phyloP scores from a whole-genome alignment of 768 basidiomycete species.

The Mycena latifolia region DNA sequence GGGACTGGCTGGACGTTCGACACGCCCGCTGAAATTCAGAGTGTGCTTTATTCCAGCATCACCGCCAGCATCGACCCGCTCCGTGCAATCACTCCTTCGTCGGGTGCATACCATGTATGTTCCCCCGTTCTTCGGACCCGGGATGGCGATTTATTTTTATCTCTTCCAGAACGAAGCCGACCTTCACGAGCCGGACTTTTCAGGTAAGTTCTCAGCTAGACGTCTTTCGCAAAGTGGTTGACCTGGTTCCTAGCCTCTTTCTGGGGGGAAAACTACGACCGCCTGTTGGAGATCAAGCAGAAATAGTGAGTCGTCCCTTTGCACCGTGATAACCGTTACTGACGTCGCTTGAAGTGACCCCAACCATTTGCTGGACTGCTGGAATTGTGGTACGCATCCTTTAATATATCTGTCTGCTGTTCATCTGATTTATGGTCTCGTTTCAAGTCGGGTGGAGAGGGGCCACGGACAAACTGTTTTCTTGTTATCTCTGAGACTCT shows the following conservation, averaged over 20 bases:
- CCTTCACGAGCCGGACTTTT: slow-evolving; percentile 7
- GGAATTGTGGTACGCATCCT: neutral
- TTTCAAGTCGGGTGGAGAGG: neutral
- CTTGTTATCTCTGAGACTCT: neutral
- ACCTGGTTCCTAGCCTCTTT: neutral
- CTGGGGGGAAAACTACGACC: slow-evolving; percentile 7
- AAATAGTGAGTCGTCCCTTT: neutral
- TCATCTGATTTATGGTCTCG: neutral
- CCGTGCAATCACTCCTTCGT: neutral
- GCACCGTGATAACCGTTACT: neutral
- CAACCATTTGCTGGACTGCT: neutral
- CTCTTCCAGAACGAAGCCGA: slow-evolving; percentile 13
- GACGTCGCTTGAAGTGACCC: neutral
- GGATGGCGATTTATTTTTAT: too few species aligned
- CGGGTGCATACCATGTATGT: slow-evolving; percentile 7
- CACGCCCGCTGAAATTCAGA: neutral
- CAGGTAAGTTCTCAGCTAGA: neutral
- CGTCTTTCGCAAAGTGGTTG: too few species aligned
- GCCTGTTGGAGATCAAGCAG: neutral
- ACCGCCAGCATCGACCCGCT: neutral
- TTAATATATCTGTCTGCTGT: neutral
- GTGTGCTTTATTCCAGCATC: neutral
- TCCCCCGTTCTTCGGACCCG: too few species aligned
- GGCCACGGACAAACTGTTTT: neutral
- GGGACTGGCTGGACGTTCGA: neutral